A percentile compares a stretch with the other conserved stretches of the same genome.
Conservation (phyloP, 306 rosid genomes). For the Inga oerstediana region DNA sequence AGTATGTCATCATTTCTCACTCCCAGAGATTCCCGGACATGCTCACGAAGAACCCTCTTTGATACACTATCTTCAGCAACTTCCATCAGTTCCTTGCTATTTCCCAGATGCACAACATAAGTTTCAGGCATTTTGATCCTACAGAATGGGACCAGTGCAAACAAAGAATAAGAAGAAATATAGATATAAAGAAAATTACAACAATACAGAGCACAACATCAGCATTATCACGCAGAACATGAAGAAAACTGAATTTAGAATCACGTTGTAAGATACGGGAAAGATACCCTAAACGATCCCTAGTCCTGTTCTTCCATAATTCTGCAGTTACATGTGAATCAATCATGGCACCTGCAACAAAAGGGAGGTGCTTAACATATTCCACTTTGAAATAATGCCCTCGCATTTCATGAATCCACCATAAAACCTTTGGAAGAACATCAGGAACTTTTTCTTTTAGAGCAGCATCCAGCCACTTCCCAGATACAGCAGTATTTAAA, state of each 20-base stretch:
- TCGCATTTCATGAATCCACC: constrained; percentile 99
- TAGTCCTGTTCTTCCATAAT: constrained; percentile 90
- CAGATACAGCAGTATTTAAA: constrained; percentile 96
- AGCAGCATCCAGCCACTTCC: constrained; percentile 94
- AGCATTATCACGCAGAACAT: background rate
- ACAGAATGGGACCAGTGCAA: constrained; percentile 10
- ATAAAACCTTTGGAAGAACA: constrained; percentile 92
- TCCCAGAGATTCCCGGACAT: constrained; percentile 86
- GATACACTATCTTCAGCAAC: constrained; percentile 88
- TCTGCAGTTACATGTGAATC: constrained; percentile 91
- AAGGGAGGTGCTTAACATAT: constrained; percentile 99
- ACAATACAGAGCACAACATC: background rate
- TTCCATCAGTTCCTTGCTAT: constrained; percentile 97
- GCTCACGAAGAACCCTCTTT: constrained; percentile 91
- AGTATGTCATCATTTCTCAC: constrained; percentile 88
- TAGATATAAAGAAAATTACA: background rate
- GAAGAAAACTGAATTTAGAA: constrained; percentile 6
- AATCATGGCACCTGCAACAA: constrained; percentile 98
- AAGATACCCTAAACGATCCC: constrained; percentile 71
- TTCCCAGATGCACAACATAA: constrained; percentile 93
- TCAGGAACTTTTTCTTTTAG: constrained; percentile 72
- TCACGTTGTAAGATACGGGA: background rate
- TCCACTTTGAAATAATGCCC: constrained; percentile 96
- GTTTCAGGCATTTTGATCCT: constrained; percentile 93
- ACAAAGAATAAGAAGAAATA: background rate